A percentile compares a stretch with the other conserved stretches of the same genome.
These are phyloP conservation scores for Albophoma yamanashiensis DNA, from an alignment of 2,329 filamentous ascomycete species.

Conservation along the genomic window DNA sequence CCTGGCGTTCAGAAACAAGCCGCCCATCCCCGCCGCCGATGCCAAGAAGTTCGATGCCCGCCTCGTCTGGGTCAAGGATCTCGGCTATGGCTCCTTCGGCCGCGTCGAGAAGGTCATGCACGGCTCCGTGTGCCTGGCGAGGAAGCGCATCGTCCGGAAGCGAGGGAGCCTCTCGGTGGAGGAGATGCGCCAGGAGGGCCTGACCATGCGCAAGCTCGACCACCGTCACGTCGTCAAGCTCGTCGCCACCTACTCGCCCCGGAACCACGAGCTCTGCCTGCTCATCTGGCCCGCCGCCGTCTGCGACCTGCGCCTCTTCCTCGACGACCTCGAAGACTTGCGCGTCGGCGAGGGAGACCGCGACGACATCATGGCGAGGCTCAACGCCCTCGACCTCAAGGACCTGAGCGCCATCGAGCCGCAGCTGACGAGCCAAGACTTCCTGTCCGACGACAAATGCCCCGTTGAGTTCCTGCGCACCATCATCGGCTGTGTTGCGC, in stretches of 20 bases:
- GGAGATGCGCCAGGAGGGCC: constrained; percentile 30
- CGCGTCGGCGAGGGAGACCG: constrained; percentile 25
- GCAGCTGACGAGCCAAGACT: constrained; percentile 8
- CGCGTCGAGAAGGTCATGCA: constrained; percentile 32
- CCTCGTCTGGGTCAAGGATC: constrained; percentile 19
- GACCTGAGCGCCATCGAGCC: constrained; percentile 24
- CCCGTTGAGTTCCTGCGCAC: constrained; percentile 30
- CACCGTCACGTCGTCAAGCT: constrained; percentile 37
- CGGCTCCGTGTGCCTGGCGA: constrained; percentile 29
- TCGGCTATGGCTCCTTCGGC: constrained; percentile 32
- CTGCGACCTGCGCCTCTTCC: constrained; percentile 30
- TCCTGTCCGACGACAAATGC: constrained; percentile 15
- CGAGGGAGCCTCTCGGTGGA: constrained; percentile 25
- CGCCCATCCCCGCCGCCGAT: constrained; percentile 17
- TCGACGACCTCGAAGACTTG: constrained; percentile 31
- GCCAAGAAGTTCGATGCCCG: constrained; percentile 23
- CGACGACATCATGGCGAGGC: constrained; percentile 27
- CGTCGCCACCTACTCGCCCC: constrained; percentile 33
- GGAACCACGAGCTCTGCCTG: constrained; percentile 28
- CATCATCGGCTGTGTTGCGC: constrained; percentile 33
- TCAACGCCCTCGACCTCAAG: constrained; percentile 25
- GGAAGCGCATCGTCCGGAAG: constrained; percentile 29
- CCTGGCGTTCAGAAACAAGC: constrained; percentile 14
- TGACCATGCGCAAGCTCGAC: constrained; percentile 35
- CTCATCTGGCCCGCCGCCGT: constrained; percentile 36